These are phyloP conservation scores for Russula griseocarnosa DNA, from an alignment of 768 basidiomycete species.

Conservation along the genomic window DNA sequence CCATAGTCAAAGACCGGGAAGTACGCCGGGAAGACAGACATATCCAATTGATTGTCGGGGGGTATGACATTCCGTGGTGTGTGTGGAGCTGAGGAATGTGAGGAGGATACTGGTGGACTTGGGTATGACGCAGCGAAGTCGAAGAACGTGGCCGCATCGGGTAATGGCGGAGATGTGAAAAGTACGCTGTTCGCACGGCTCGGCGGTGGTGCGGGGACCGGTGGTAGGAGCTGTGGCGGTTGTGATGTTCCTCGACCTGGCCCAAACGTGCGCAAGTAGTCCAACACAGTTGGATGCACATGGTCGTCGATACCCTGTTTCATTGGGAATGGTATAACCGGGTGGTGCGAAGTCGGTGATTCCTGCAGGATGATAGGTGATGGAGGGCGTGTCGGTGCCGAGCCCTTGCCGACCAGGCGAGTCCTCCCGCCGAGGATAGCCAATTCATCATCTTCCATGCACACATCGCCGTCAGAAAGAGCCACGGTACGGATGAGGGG, in stretches of 20 bases:
- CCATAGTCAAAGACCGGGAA: constrained; percentile 27
- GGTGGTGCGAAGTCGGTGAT: constrained; percentile 68
- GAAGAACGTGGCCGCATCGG: constrained; percentile 18
- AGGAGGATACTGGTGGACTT: constrained; percentile 21
- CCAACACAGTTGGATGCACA: constrained; percentile 59
- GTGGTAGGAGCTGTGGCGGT: constrained; percentile 15
- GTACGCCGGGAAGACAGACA: constrained; percentile 25
- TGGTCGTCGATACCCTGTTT: constrained; percentile 47
- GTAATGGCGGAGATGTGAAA: constrained; percentile 5
- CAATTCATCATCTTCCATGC: constrained; percentile 59
- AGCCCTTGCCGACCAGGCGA: constrained; percentile 56
- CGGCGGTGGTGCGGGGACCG: constrained; percentile 12
- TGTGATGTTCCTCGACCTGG: constrained; percentile 26
- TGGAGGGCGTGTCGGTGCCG: constrained; percentile 42
- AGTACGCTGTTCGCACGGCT: not conserved
- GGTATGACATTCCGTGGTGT: constrained; percentile 9
- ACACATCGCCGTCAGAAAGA: constrained; percentile 40
- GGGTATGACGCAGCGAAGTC: constrained; percentile 24
- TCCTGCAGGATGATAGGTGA: constrained; percentile 43
- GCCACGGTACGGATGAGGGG: constrained; percentile 39
- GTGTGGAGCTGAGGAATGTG: constrained; percentile 15
- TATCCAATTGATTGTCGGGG: constrained; percentile 12
- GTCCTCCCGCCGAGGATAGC: constrained; percentile 60
- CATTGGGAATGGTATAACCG: constrained; percentile 67
- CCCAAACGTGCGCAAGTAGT: constrained; percentile 64